These are phyloP conservation scores for Nadsonia starkeyi-henricii DNA, from an alignment of 1,139 yeast genomes.

Conservation along the genomic window DNA sequence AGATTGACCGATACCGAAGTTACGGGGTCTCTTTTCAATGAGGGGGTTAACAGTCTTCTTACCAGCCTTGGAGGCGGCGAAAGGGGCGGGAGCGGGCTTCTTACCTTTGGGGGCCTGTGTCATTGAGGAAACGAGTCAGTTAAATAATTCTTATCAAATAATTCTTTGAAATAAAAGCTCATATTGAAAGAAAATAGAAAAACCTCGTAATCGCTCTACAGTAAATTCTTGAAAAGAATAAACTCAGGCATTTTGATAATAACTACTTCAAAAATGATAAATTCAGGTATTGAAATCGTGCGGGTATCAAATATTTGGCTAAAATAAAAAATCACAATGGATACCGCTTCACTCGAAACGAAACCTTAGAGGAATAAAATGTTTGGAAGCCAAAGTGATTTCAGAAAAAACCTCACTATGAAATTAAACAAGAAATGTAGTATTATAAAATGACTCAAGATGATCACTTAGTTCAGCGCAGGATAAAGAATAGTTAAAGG, in stretches of 20 bases:
- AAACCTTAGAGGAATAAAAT: too few relatives aligned
- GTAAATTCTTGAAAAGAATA: conserved; percentile 11
- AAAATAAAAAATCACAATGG: not conserved
- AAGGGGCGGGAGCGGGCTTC: conserved; percentile 90
- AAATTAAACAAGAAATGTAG: not conserved
- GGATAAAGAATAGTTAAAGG: too few relatives aligned
- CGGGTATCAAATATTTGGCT: conserved; percentile 14
- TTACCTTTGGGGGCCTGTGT: conserved; percentile 60
- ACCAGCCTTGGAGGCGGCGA: conserved; percentile 33
- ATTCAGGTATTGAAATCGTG: conserved; percentile 7
- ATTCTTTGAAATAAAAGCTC: conserved; percentile 8
- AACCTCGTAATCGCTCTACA: conserved; percentile 20
- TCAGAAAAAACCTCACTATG: not conserved
- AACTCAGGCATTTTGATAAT: not conserved
- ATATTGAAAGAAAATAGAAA: not conserved
- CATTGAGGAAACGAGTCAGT: conserved; percentile 41
- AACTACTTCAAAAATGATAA: conserved; percentile 1
- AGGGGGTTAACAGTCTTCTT: conserved; percentile 47
- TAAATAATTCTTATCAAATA: conserved; percentile 13
- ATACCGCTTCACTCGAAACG: too few relatives aligned
- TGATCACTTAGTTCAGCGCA: not conserved
- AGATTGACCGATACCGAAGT: conserved; percentile 92
- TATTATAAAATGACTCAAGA: not conserved
- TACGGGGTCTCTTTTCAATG: conserved; percentile 77
- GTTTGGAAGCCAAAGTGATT: too few relatives aligned